These are phyloP conservation scores for Insectozyma bohioensis DNA, from an alignment of 1,139 yeast genomes.

Conservation along the genomic window DNA sequence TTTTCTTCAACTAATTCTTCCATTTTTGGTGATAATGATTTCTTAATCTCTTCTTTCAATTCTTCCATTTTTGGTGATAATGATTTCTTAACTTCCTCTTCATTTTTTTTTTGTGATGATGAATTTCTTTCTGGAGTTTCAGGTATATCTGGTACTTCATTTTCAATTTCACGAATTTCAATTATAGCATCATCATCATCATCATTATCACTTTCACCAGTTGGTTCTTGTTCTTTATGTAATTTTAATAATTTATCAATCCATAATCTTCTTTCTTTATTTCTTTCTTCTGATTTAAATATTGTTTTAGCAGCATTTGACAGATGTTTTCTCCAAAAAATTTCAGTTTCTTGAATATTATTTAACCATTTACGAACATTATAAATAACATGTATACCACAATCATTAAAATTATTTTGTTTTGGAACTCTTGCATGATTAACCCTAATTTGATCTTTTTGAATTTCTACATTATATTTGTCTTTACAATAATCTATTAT, in stretches of 20 bases:
- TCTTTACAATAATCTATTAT: constrained; percentile 72
- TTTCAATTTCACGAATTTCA: constrained; percentile 1
- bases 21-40: too few relatives aligned
- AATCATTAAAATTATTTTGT: constrained; percentile 88
- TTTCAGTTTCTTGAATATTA: constrained; percentile 49
- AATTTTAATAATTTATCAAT: constrained; percentile 27
- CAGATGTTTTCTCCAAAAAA: constrained; percentile 43
- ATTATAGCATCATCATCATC: constrained; percentile 4
- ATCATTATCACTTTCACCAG: neutral
- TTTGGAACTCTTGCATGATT: constrained; percentile 67
- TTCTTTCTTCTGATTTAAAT: constrained; percentile 35
- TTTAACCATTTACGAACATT: constrained; percentile 68
- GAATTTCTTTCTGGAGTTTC: too few relatives aligned
- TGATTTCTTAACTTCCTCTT: too few relatives aligned
- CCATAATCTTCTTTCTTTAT: constrained; percentile 30
- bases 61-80: too few relatives aligned
- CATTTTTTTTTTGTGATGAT: too few relatives aligned
- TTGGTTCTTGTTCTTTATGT: constrained; percentile 20
- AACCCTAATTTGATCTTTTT: constrained; percentile 41
- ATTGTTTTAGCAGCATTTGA: constrained; percentile 14
- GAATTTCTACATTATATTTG: constrained; percentile 50
- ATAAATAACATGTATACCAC: constrained; percentile 90
- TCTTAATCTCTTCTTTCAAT: too few relatives aligned
- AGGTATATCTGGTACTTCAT: neutral
- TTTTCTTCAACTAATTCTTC: neutral